Evolutionary conservation across 768 basidiomycete species (phyloP).

Genomic region (Termitomyces sp.): DNA sequence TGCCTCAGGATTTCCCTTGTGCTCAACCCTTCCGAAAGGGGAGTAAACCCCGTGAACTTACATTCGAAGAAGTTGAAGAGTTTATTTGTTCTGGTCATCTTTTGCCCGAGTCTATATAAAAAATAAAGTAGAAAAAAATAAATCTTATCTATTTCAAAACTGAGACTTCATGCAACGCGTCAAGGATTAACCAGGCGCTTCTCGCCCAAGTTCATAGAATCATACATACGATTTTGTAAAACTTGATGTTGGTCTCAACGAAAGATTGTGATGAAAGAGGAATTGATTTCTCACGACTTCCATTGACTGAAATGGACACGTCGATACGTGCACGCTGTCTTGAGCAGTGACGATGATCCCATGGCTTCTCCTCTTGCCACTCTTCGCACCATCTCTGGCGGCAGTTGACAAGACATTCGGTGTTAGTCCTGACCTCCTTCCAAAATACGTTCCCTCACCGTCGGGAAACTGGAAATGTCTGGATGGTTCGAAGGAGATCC

Average conservation of each 20-base stretch:
- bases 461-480: constrained; percentile 74
- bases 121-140: not conserved
- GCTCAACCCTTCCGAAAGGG: not conserved
- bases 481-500: constrained; percentile 74
- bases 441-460: constrained; percentile 52
- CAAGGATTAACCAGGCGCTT: no score
- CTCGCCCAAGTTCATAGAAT: no score
- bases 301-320: constrained; percentile 28
- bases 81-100: not conserved
- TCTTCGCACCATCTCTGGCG: constrained; percentile 31
- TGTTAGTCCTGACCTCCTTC: constrained; percentile 48
- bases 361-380: constrained; percentile 43
- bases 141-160: not conserved
- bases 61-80: constrained; percentile 3
- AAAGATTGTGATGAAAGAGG: not conserved
- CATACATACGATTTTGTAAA: no score
- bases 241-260: no score
- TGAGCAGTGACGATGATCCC: constrained; percentile 36
- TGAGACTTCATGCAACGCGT: no score
- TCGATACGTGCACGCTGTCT: constrained; percentile 23
- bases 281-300: constrained; percentile 3
- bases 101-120: not conserved
- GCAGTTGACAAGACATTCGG: constrained; percentile 51
- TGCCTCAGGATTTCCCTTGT: not conserved
- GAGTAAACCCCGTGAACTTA: not conserved